Evolutionary conservation across 108 stramenopile species (phyloP).

Genomic region (Skeletonema potamos): DNA sequence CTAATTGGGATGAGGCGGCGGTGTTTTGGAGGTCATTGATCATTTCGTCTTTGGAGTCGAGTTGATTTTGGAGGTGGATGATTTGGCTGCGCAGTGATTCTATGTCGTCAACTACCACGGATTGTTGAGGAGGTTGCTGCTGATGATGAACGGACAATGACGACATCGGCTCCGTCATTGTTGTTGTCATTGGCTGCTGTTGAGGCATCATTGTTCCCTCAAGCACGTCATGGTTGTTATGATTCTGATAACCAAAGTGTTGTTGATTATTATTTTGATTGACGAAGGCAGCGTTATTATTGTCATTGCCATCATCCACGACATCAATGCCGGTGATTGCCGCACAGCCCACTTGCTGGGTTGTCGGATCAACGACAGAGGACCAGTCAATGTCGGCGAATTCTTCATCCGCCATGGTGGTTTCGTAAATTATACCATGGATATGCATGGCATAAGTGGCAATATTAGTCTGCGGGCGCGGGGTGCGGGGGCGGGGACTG

Average conservation of each 20-base stretch:
- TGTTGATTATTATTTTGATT: background rate
- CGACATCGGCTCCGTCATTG: background rate
- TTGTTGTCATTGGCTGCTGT: background rate
- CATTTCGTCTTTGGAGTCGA: conserved; percentile 12
- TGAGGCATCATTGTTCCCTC: background rate
- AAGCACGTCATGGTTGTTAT: background rate
- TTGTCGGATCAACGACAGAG: conserved; percentile 1
- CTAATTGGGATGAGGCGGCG: conserved; percentile 10
- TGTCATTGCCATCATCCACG: background rate
- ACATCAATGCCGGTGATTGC: too few species aligned
- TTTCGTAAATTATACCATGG: background rate
- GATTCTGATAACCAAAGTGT: background rate
- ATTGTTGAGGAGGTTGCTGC: background rate
- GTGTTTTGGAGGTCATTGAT: conserved; percentile 32
- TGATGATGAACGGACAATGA: background rate
- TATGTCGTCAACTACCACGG: background rate
- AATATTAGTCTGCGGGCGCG: too few species aligned
- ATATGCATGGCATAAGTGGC: too few species aligned
- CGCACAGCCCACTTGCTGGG: background rate
- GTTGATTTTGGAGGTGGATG: conserved; percentile 6
- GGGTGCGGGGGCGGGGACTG: too few species aligned
- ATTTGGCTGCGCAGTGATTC: conserved; percentile 12
- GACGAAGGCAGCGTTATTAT: background rate
- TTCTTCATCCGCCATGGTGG: conserved; percentile 3
- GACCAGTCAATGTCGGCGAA: conserved; percentile 43